phyloP scores from a whole-genome alignment of 2,329 filamentous ascomycete species.

The Talaromyces funiculosus region DNA sequence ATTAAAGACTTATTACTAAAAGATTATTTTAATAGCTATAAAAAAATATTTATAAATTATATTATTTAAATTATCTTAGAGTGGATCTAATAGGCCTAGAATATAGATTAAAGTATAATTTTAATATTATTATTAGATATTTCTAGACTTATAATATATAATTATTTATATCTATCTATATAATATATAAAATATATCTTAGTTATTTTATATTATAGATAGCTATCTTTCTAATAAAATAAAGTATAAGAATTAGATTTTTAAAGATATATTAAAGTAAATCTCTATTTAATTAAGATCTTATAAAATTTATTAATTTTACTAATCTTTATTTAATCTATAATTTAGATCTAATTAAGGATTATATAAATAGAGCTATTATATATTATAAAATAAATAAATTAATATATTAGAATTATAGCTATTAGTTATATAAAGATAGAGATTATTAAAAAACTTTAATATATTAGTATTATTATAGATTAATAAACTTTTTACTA shows the following conservation, averaged over 20 bases:
- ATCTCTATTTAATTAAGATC: background rate
- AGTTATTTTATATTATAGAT: background rate
- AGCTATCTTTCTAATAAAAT: too few relatives aligned
- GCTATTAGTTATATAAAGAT: background rate
- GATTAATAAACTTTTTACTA: background rate
- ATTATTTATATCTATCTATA: background rate
- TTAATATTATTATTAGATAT: background rate
- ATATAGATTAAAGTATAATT: background rate
- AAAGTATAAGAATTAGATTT: too few relatives aligned
- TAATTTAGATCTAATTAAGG: background rate
- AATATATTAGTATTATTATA: background rate
- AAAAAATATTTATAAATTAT: too few relatives aligned
- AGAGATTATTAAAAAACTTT: background rate
- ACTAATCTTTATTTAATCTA: too few relatives aligned
- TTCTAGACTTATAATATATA: background rate
- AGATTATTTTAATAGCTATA: background rate
- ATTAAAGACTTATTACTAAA: too few relatives aligned
- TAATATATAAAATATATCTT: background rate
- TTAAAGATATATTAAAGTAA: too few relatives aligned
- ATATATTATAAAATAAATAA: background rate
- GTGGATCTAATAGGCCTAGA: background rate
- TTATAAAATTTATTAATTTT: background rate
- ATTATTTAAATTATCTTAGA: too few relatives aligned
- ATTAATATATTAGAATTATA: background rate
- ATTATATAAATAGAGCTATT: background rate